Conservation (phyloP, 495 filamentous ascomycete species). For the Lasiosphaeria ovina region DNA sequence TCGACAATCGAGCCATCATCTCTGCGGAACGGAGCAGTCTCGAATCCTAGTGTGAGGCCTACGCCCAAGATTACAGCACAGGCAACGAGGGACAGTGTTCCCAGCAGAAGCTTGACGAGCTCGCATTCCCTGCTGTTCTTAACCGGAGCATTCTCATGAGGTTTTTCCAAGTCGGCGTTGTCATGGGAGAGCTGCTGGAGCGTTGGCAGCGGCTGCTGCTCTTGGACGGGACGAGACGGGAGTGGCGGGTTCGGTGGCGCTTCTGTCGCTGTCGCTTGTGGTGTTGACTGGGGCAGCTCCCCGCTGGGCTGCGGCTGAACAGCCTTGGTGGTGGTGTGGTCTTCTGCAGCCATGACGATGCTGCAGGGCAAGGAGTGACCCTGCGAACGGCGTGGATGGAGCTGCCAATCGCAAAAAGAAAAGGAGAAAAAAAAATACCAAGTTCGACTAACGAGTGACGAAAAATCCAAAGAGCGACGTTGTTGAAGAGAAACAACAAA, state of each 20-base stretch:
- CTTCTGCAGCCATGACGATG: background rate
- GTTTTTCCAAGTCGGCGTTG: background rate
- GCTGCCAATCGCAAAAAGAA: too few species aligned
- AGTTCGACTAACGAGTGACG: background rate
- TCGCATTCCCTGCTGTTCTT: conserved; percentile 26
- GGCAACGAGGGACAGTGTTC: conserved; percentile 22
- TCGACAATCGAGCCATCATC: background rate
- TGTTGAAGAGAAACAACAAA: conserved; percentile 1
- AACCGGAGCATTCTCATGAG: background rate
- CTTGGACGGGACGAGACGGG: background rate
- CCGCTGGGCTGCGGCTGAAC: background rate
- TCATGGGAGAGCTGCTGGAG: background rate
- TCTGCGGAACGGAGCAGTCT: background rate
- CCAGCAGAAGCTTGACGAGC: conserved; percentile 32
- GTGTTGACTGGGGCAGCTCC: background rate
- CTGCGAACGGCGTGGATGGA: background rate
- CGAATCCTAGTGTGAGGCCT: conserved; percentile 6
- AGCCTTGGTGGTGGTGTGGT: background rate
- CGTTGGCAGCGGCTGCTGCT: background rate
- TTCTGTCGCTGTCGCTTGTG: background rate
- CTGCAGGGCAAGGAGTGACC: background rate
- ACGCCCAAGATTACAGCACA: conserved; percentile 33
- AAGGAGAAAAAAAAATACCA: too few species aligned
- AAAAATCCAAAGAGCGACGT: background rate
- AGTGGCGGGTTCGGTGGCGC: conserved; percentile 1